phyloP scores from a whole-genome alignment of 352 stramenopile genomes.

The Phytophthora cactorum region DNA sequence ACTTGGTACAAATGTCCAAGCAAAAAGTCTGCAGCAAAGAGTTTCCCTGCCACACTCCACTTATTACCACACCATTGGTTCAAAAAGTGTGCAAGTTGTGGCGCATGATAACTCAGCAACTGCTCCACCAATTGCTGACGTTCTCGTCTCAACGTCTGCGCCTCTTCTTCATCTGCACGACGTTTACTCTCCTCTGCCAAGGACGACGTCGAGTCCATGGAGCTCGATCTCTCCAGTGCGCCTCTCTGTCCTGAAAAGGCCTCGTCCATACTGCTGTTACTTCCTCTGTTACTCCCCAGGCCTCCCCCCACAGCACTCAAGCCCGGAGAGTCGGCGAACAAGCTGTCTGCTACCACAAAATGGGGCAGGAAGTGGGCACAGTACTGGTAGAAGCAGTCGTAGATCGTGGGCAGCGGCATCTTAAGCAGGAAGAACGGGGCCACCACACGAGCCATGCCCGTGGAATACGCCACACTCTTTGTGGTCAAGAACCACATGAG shows the following conservation, averaged over 20 bases:
- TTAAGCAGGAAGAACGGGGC: constrained; percentile 77
- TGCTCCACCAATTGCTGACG: constrained; percentile 76
- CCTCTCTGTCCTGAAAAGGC: constrained; percentile 8
- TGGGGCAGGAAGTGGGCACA: constrained; percentile 76
- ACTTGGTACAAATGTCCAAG: constrained; percentile 71
- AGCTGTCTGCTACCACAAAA: constrained; percentile 60
- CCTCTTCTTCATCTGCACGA: constrained; percentile 42
- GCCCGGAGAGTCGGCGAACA: constrained; percentile 32
- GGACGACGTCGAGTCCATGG: constrained; percentile 47
- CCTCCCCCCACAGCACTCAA: neutral
- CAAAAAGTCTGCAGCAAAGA: constrained; percentile 67
- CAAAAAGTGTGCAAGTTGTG: constrained; percentile 66
- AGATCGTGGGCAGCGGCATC: constrained; percentile 77
- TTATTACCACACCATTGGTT: constrained; percentile 76
- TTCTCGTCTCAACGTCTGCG: constrained; percentile 41
- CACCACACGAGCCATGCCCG: constrained; percentile 79
- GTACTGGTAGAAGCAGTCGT: constrained; percentile 90
- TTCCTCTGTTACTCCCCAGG: constrained; percentile 28
- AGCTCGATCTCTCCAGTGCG: constrained; percentile 34
- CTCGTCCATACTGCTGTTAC: constrained; percentile 43
- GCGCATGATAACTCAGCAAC: constrained; percentile 78
- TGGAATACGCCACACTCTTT: constrained; percentile 76
- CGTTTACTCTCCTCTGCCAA: constrained; percentile 35
- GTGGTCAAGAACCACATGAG: constrained; percentile 85
- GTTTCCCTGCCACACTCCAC: constrained; percentile 64